These are phyloP conservation scores for Corchorus olitorius DNA, from an alignment of 345 rosid species.

Conservation along the genomic window DNA sequence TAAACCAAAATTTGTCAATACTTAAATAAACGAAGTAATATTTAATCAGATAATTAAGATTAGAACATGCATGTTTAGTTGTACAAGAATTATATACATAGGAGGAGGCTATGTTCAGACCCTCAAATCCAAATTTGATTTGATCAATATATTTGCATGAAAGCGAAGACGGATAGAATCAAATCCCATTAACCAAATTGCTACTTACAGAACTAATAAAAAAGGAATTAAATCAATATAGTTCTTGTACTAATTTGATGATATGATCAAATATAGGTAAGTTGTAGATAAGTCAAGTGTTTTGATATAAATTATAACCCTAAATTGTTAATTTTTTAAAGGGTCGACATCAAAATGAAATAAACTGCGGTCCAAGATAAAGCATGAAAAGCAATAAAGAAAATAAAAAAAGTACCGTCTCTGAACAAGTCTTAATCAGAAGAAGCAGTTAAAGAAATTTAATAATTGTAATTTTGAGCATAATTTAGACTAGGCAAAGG, in stretches of 20 bases:
- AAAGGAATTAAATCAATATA: no score
- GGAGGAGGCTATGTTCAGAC: background rate
- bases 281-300: constrained; percentile 1
- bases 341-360: constrained; percentile 3
- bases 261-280: background rate
- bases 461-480: background rate
- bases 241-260: constrained; percentile 1
- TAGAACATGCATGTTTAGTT: no score
- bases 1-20: no score
- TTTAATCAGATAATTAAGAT: no score
- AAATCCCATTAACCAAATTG: background rate
- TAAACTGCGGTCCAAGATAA: constrained; percentile 8
- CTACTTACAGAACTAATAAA: no score
- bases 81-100: no score
- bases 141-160: background rate
- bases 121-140: background rate
- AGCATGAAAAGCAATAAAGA: background rate
- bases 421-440: constrained; percentile 27
- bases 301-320: background rate
- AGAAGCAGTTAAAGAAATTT: background rate
- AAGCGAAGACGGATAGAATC: no score
- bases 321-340: background rate
- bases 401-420: constrained; percentile 13
- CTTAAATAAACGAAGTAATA: no score
- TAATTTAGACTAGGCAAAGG: background rate